These are phyloP conservation scores for Didymella pinodella DNA, from an alignment of 2,329 filamentous ascomycete genomes.

Conservation along the genomic window DNA sequence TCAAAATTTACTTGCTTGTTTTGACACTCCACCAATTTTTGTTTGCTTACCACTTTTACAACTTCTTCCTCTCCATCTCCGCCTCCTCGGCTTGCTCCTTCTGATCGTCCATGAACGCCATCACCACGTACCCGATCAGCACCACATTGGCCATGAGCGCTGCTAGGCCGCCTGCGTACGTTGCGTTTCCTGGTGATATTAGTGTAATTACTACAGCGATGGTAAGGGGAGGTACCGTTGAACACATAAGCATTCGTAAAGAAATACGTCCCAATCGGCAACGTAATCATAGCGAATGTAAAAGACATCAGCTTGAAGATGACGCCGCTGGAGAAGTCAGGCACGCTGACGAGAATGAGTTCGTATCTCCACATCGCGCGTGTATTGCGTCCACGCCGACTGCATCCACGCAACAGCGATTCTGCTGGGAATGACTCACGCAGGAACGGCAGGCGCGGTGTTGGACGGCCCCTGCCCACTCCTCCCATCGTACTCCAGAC, in stretches of 20 bases:
- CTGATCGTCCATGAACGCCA: constrained; percentile 88
- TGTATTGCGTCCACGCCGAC: neutral
- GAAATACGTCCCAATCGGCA: constrained; percentile 91
- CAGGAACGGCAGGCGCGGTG: constrained; percentile 82
- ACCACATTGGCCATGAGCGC: constrained; percentile 93
- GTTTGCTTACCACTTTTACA: constrained; percentile 16
- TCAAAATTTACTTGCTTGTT: no score
- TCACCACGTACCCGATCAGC: constrained; percentile 86
- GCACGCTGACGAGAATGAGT: neutral
- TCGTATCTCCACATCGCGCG: neutral
- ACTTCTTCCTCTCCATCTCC: constrained; percentile 48
- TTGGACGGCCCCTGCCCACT: constrained; percentile 64
- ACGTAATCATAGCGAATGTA: constrained; percentile 86
- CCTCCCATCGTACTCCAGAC: constrained; percentile 57
- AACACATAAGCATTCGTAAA: constrained; percentile 79
- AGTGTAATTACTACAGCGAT: neutral
- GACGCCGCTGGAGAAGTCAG: constrained; percentile 67
- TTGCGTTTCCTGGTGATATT: constrained; percentile 74
- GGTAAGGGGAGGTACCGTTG: constrained; percentile 62
- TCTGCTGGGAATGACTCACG: constrained; percentile 61
- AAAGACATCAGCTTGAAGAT: constrained; percentile 91
- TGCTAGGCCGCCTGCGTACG: constrained; percentile 83
- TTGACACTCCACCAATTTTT: no score
- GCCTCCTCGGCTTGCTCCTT: constrained; percentile 58
- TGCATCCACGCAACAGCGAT: neutral